These are phyloP conservation scores for Haplosporangium sp. DNA, from an alignment of 371 early-diverging fungal genomes.

Conservation along the genomic window DNA sequence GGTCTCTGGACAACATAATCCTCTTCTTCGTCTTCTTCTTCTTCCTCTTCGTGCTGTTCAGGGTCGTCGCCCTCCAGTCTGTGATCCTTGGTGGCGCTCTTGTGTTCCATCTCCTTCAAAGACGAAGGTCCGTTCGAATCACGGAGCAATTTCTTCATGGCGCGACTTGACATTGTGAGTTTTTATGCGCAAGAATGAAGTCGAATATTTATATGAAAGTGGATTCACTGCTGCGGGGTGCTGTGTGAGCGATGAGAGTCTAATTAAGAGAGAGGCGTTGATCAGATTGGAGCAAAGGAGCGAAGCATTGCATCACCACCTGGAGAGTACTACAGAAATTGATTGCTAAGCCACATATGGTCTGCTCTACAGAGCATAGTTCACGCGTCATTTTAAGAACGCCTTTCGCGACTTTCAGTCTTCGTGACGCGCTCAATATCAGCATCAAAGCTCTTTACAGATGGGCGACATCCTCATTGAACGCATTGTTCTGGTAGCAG, in stretches of 20 bases:
- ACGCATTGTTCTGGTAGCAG: no score
- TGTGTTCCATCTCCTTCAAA: constrained; percentile 19
- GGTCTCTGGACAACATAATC: constrained; percentile 34
- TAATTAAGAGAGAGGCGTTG: background rate
- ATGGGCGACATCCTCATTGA: no score
- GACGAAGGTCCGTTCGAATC: constrained; percentile 41
- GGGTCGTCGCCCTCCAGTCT: constrained; percentile 7
- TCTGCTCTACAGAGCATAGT: no score
- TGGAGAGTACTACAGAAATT: no score
- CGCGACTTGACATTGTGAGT: constrained; percentile 49
- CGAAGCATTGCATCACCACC: no score
- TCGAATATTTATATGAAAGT: constrained; percentile 4
- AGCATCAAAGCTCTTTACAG: no score
- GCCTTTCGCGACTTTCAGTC: no score
- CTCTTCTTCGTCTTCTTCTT: constrained; percentile 57
- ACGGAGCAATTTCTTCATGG: constrained; percentile 50
- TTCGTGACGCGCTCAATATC: no score
- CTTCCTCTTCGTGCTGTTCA: constrained; percentile 38
- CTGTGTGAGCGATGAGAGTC: background rate
- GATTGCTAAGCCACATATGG: no score
- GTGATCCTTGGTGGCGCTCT: constrained; percentile 22
- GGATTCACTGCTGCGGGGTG: constrained; percentile 2
- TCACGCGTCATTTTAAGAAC: no score
- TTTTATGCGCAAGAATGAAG: background rate
- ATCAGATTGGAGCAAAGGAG: constrained; percentile 13